Percentiles rank a stretch among this genome's conserved stretches.
These are phyloP conservation scores for Symmetrospora coprosmae DNA, from an alignment of 768 basidiomycete species.

Conservation along the genomic window DNA sequence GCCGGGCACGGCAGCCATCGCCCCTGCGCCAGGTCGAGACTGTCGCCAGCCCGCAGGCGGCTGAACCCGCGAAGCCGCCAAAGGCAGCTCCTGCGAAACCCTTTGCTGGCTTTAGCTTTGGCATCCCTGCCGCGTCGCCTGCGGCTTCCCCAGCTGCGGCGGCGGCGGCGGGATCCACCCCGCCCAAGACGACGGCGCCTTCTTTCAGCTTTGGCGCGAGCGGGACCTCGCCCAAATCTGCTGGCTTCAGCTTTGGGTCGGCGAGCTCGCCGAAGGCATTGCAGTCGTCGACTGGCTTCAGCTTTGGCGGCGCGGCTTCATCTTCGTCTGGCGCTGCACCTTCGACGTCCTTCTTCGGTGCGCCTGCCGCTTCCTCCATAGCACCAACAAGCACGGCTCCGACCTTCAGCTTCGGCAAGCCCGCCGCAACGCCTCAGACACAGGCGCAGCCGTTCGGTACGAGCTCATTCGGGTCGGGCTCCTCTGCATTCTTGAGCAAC, in stretches of 20 bases:
- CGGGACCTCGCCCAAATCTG: too few relatives aligned
- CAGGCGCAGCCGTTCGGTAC: too few relatives aligned
- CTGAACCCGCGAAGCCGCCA: background rate
- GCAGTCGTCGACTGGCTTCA: background rate
- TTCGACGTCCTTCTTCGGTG: background rate
- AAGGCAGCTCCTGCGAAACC: background rate
- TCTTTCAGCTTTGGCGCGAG: background rate
- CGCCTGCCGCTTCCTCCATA: too few relatives aligned
- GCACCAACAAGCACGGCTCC: too few relatives aligned
- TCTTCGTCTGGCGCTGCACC: too few relatives aligned
- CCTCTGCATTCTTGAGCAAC: too few relatives aligned
- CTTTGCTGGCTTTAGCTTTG: constrained; percentile 8
- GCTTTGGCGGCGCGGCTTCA: too few relatives aligned
- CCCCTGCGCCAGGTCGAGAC: constrained; percentile 16
- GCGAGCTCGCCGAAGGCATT: constrained; percentile 10
- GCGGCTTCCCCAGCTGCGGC: background rate
- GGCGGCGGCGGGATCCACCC: too few relatives aligned
- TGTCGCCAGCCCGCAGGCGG: background rate
- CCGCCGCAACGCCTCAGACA: too few relatives aligned
- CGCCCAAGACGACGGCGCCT: background rate
- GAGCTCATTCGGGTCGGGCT: too few relatives aligned
- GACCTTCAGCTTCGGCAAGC: too few relatives aligned
- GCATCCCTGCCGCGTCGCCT: background rate
- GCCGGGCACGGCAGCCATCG: constrained; percentile 17
- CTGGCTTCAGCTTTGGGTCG: too few relatives aligned